These are phyloP conservation scores for Bacidia gigantensis DNA, from an alignment of 495 filamentous ascomycete species.

Conservation along the genomic window DNA sequence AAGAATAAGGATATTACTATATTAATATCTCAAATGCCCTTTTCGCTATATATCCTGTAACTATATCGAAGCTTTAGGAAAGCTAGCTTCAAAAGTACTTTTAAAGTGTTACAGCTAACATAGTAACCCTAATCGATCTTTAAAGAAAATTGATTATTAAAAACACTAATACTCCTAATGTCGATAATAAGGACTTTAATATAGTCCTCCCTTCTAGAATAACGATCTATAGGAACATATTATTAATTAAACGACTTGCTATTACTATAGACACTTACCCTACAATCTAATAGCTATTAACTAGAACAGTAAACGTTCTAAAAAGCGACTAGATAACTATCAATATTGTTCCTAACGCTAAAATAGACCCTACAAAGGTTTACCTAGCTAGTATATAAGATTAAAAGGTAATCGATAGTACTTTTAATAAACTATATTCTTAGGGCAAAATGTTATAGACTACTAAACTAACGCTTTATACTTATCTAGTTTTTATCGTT, in stretches of 20 bases:
- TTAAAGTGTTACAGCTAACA: too few relatives aligned
- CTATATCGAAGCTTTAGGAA: background rate
- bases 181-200: too few relatives aligned
- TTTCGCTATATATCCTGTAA: background rate
- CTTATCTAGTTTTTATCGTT: background rate
- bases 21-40: background rate
- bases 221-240: background rate
- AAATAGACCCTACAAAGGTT: background rate
- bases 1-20: background rate
- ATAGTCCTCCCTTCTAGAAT: background rate
- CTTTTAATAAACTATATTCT: conserved; percentile 4
- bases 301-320: background rate
- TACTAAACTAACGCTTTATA: background rate
- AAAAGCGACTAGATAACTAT: background rate
- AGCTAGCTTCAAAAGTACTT: too few relatives aligned
- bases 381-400: background rate
- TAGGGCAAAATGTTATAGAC: background rate
- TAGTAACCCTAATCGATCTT: too few relatives aligned
- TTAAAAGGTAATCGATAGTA: conserved; percentile 5
- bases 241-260: background rate
- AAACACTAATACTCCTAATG: too few relatives aligned
- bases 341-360: background rate
- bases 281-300: background rate
- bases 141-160: too few relatives aligned
- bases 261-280: background rate